These are phyloP conservation scores for Trypanosoma theileri DNA, from an alignment of 208 protist species.

Conservation along the genomic window DNA sequence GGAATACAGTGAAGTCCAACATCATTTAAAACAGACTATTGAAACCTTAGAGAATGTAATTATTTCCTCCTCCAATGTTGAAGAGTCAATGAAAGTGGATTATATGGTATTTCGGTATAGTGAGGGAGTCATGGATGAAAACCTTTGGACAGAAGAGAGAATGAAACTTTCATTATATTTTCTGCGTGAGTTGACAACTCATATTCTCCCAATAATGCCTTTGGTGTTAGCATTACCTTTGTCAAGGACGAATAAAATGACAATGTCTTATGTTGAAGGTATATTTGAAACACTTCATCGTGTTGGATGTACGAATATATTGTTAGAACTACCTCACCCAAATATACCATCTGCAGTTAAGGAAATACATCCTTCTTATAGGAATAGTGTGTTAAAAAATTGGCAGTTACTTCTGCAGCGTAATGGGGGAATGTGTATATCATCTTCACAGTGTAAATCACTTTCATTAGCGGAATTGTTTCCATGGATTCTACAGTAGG, in stretches of 20 bases:
- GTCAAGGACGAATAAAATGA: background rate
- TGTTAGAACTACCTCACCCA: background rate
- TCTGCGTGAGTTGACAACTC: background rate
- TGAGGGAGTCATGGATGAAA: background rate
- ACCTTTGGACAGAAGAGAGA: background rate
- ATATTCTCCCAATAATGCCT: background rate
- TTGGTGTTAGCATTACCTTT: background rate
- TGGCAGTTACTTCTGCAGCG: background rate
- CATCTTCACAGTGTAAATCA: background rate
- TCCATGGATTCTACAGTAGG: constrained; percentile 6
- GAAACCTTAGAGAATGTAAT: no score
- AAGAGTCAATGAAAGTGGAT: background rate
- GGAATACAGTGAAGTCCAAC: no score
- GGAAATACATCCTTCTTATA: background rate
- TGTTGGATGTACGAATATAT: background rate
- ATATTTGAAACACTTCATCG: constrained; percentile 15
- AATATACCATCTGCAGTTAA: background rate
- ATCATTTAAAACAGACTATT: no score
- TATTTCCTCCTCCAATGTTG: no score
- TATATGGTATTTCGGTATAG: constrained; percentile 6
- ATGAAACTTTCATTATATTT: constrained; percentile 1
- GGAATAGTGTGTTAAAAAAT: background rate
- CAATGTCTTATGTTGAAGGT: background rate
- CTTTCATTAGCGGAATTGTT: background rate
- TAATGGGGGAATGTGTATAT: background rate